phyloP scores from a whole-genome alignment of 305 asterid species.

The Rubia tinctorum region DNA sequence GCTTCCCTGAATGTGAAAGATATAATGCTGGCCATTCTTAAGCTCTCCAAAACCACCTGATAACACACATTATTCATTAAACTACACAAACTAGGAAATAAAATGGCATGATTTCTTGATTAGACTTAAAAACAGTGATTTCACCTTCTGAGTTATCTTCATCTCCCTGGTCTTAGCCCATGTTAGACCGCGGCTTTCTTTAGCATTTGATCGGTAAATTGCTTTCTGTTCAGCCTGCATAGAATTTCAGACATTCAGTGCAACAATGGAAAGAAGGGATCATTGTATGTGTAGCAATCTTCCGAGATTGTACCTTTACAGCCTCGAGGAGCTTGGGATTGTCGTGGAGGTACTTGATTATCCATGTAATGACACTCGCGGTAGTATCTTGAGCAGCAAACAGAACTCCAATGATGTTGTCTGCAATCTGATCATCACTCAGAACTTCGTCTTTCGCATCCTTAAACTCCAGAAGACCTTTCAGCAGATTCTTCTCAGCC shows the following conservation, averaged over 20 bases:
- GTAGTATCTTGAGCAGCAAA: slow-evolving; percentile 94
- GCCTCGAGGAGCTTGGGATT: slow-evolving; percentile 52
- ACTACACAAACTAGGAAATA: background rate
- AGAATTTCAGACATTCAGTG: background rate
- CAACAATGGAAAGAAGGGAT: background rate
- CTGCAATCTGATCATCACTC: slow-evolving; percentile 65
- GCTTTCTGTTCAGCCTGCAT: slow-evolving; percentile 73
- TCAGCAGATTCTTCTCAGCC: slow-evolving; percentile 44
- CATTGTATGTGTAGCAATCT: background rate
- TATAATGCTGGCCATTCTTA: slow-evolving; percentile 90
- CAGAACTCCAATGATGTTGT: slow-evolving; percentile 85
- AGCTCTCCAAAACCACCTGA: slow-evolving; percentile 81
- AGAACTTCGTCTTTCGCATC: slow-evolving; percentile 47
- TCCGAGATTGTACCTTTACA: slow-evolving; percentile 45
- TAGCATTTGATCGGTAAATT: slow-evolving; percentile 36
- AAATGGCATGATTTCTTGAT: background rate
- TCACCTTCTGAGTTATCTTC: slow-evolving; percentile 74
- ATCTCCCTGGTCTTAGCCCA: slow-evolving; percentile 82
- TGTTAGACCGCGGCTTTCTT: slow-evolving; percentile 40
- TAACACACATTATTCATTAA: background rate
- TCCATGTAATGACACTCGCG: slow-evolving; percentile 86
- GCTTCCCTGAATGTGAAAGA: slow-evolving; percentile 95
- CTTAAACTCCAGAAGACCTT: slow-evolving; percentile 44
- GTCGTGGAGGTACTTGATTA: slow-evolving; percentile 72
- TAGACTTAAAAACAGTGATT: slow-evolving; percentile 7